Evolutionary conservation across 306 rosid genomes (phyloP).

Genomic region (Purshia tridentata): DNA sequence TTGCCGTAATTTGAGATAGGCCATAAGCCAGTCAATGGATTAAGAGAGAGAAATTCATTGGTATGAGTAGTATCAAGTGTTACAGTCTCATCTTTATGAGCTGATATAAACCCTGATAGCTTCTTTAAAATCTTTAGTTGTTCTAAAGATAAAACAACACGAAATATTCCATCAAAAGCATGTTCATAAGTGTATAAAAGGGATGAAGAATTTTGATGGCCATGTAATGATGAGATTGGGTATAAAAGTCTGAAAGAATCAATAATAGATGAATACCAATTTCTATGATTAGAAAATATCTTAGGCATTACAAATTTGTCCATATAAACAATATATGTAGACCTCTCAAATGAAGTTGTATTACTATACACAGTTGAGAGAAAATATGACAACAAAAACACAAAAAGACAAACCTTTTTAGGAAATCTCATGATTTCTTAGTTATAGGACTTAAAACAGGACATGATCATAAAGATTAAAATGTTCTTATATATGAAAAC

Average conservation of each 20-base stretch:
- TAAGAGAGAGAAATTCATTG: slow-evolving; percentile 19
- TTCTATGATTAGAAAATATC: background rate
- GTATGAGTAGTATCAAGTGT: slow-evolving; percentile 2
- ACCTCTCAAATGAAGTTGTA: background rate
- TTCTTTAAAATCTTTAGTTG: background rate
- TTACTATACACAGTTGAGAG: background rate
- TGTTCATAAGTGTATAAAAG: background rate
- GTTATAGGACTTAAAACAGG: background rate
- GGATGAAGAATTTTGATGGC: background rate
- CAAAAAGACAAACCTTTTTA: background rate
- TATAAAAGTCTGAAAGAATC: background rate
- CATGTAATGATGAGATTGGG: background rate
- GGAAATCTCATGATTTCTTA: background rate
- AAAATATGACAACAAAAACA: background rate
- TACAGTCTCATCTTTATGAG: background rate
- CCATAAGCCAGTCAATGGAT: slow-evolving; percentile 4
- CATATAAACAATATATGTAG: slow-evolving; percentile 21
- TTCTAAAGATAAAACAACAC: background rate
- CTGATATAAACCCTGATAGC: background rate
- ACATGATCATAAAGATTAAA: background rate
- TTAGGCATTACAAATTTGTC: slow-evolving; percentile 21
- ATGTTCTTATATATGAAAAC: background rate
- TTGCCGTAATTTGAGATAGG: background rate
- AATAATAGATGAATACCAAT: slow-evolving; percentile 21
- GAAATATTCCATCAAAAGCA: background rate